Conservation (phyloP, 805 yeast genomes). For the Allodekkera sacchari region DNA sequence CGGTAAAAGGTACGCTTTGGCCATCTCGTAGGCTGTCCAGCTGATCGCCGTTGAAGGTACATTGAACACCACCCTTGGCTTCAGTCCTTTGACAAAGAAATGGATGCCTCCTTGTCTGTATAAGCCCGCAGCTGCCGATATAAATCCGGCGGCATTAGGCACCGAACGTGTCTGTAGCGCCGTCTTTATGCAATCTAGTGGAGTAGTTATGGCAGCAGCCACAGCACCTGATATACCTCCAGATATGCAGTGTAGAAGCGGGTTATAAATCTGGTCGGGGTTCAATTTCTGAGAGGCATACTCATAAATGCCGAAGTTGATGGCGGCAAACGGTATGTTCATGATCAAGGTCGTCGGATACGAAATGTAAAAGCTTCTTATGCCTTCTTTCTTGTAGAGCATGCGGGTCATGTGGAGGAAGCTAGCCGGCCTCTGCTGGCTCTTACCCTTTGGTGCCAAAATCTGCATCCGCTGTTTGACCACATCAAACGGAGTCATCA, state of each 20-base stretch:
- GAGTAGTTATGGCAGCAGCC: constrained; percentile 92
- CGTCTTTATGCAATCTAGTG: constrained; percentile 90
- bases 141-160: constrained; percentile 54
- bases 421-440: constrained; percentile 7
- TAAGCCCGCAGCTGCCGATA: constrained; percentile 62
- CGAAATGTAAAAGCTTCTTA: constrained; percentile 79
- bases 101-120: constrained; percentile 47
- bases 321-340: constrained; percentile 91
- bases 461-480: constrained; percentile 92
- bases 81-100: constrained; percentile 78
- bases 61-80: constrained; percentile 85
- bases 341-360: constrained; percentile 91
- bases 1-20: constrained; percentile 56
- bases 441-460: constrained; percentile 7
- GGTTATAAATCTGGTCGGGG: constrained; percentile 74
- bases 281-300: constrained; percentile 69
- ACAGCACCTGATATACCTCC: constrained; percentile 94
- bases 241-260: constrained; percentile 81
- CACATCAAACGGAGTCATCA: constrained; percentile 97
- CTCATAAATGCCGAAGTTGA: constrained; percentile 90
- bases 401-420: constrained; percentile 24
- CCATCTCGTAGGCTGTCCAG: constrained; percentile 98
- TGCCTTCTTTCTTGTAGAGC: constrained; percentile 56
- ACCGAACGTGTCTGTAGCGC: constrained; percentile 76
- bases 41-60: constrained; percentile 95